phyloP scores from a whole-genome alignment of 179 eudicot genomes.

The Silene vulgaris region DNA sequence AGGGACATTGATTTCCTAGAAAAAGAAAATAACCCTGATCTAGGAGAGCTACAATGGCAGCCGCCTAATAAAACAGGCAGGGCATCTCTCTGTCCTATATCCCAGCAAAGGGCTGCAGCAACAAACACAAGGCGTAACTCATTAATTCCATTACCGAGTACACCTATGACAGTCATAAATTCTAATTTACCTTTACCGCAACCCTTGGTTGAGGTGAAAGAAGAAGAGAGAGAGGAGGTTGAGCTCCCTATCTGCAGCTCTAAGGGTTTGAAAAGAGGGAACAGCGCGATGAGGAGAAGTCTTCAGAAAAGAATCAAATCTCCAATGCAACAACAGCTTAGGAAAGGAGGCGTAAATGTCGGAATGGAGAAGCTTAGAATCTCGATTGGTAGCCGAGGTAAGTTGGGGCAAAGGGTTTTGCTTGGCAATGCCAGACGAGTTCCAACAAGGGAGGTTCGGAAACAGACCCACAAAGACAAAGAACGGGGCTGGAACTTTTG shows the following conservation, averaged over 20 bases:
- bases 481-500: slow-evolving; percentile 87
- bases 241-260: slow-evolving; percentile 48
- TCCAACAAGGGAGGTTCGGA: slow-evolving; percentile 34
- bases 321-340: slow-evolving; percentile 51
- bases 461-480: slow-evolving; percentile 58
- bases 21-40: slow-evolving; percentile 71
- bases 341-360: slow-evolving; percentile 59
- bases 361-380: slow-evolving; percentile 75
- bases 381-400: slow-evolving; percentile 69
- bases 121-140: slow-evolving; percentile 58
- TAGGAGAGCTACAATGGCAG: slow-evolving; percentile 30
- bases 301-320: slow-evolving; percentile 63
- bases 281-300: slow-evolving; percentile 53
- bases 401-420: slow-evolving; percentile 49
- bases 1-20: slow-evolving; percentile 36
- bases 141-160: slow-evolving; percentile 59
- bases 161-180: slow-evolving; percentile 28
- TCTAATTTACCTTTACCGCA: slow-evolving; percentile 39
- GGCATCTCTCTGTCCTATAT: slow-evolving; percentile 59
- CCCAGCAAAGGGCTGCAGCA: slow-evolving; percentile 33
- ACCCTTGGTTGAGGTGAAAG: slow-evolving; percentile 33
- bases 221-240: slow-evolving; percentile 33
- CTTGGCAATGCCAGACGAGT: slow-evolving; percentile 43
- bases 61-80: slow-evolving; percentile 57
- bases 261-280: slow-evolving; percentile 44